Evolutionary conservation across 352 stramenopile genomes (phyloP).

Genomic region (Phytophthora aleatoria): DNA sequence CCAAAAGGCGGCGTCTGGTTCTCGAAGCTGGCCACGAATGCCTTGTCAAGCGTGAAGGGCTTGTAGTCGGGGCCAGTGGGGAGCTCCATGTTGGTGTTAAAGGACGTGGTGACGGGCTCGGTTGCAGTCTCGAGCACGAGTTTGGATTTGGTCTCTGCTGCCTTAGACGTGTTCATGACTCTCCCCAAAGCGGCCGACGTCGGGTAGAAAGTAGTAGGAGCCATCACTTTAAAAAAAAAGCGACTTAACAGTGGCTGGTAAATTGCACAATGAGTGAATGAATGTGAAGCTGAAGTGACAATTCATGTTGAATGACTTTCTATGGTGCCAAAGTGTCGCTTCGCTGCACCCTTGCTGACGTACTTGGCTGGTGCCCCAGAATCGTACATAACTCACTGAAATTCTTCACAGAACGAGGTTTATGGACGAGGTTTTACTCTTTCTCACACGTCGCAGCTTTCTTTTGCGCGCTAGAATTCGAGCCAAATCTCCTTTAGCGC

Average conservation of each 20-base stretch:
- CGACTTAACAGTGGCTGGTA: conserved; percentile 9
- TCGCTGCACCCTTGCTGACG: conserved; percentile 18
- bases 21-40: conserved; percentile 62
- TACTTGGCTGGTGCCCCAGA: conserved; percentile 12
- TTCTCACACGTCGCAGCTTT: conserved; percentile 31
- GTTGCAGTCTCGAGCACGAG: conserved; percentile 10
- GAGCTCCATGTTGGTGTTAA: conserved; percentile 23
- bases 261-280: conserved; percentile 27
- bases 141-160: conserved; percentile 2
- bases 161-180: conserved; percentile 11
- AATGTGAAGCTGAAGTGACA: conserved; percentile 1
- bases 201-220: conserved; percentile 22
- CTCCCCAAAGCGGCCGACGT: conserved; percentile 5
- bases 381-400: background rate
- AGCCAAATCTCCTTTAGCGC: conserved; percentile 14
- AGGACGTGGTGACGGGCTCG: conserved; percentile 5
- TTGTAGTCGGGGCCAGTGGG: conserved; percentile 25
- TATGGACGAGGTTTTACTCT: conserved; percentile 3
- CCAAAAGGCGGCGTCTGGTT: conserved; percentile 79
- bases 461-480: conserved; percentile 5
- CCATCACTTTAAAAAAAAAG: conserved; percentile 13
- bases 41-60: conserved; percentile 32
- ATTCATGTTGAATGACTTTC: background rate
- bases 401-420: conserved; percentile 3
- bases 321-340: conserved; percentile 10